Evolutionary conservation across 306 rosid species (phyloP), one percentile per base, ranked within the genome.

Genomic region (Neltuma alba): DNA sequence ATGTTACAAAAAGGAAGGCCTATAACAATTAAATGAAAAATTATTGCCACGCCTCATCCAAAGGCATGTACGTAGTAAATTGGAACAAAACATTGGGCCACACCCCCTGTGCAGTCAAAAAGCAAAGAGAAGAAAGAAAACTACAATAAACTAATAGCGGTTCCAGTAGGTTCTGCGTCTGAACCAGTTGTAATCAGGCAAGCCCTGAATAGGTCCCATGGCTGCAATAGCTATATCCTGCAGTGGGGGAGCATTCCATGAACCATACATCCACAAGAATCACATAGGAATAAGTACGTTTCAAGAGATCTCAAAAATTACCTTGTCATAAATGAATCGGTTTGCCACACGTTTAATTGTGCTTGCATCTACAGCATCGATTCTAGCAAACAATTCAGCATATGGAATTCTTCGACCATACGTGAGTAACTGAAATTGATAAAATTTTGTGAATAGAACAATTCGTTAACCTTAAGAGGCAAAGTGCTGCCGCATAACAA

Each of bases 151-250:
- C 94, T 92, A 94, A 74, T 94, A 92, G 74, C 97, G 91, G 94
- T 92, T 92, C 98, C 98, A 92, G 93, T 91, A 94, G 71, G 98
- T 94, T 85, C 98, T 86, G 90, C 97, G 97, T 84, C 98, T 94
- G 93, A 94, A 92, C 97, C 94, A 87, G 89, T 94, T 94, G 90
- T 92, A 94, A 86, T 94, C 97, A 1, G 97, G 98, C 85, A 94
- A 85, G 25, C 78, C 76, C 78, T 88, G 92, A 84, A 94, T 76
- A 3, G 98, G 98, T 52, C 98, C 98, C 91, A 92, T 70, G 16
- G 98, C 97, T 11, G 97, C 97, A 80, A 94, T 94, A 33, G 93
- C 97, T 67, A 94, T 21, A 83, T 94, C 98, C 98, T 94, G 90
- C 73, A 61, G 47, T 27, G 58, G 15, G n/a, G 36, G 33, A 25